phyloP scores from a whole-genome alignment of 441 rosid species.

The Francoa sonchifolia region DNA sequence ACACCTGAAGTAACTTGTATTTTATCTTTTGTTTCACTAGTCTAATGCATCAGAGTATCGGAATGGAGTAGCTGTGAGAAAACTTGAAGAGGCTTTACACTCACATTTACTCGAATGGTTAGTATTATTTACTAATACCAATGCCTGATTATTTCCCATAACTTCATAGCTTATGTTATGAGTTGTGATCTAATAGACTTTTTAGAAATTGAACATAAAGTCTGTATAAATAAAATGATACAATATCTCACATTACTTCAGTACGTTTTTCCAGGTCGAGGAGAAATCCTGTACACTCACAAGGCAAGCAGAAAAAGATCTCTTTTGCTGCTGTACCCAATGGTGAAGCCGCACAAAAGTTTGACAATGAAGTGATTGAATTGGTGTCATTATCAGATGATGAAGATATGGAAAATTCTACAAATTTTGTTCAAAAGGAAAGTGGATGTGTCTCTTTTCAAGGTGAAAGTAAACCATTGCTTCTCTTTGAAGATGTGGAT shows the following conservation, averaged over 20 bases:
- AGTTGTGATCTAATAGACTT: too few relatives aligned
- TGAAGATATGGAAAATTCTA: constrained; percentile 21
- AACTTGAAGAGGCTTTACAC: constrained; percentile 69
- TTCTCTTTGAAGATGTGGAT: constrained; percentile 94
- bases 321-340: constrained; percentile 14
- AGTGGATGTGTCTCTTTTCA: constrained; percentile 17
- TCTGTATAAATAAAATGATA: constrained; percentile 4
- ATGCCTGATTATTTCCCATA: too few relatives aligned
- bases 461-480: constrained; percentile 47
- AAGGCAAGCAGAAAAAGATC: constrained; percentile 15
- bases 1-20: constrained; percentile 7
- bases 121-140: too few relatives aligned
- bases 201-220: constrained; percentile 3
- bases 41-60: constrained; percentile 84
- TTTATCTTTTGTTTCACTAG: constrained; percentile 29
- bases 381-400: constrained; percentile 25
- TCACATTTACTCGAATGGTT: constrained; percentile 65
- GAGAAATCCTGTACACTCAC: constrained; percentile 28
- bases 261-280: constrained; percentile 41
- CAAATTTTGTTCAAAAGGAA: constrained; percentile 18
- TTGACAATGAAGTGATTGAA: constrained; percentile 29
- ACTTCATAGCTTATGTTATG: too few relatives aligned
- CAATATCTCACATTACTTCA: constrained; percentile 8
- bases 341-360: constrained; percentile 16
- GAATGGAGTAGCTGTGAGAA: constrained; percentile 64